Evolutionary conservation across 2,329 filamentous ascomycete species (phyloP).

Genomic region (Didymella lethalis): DNA sequence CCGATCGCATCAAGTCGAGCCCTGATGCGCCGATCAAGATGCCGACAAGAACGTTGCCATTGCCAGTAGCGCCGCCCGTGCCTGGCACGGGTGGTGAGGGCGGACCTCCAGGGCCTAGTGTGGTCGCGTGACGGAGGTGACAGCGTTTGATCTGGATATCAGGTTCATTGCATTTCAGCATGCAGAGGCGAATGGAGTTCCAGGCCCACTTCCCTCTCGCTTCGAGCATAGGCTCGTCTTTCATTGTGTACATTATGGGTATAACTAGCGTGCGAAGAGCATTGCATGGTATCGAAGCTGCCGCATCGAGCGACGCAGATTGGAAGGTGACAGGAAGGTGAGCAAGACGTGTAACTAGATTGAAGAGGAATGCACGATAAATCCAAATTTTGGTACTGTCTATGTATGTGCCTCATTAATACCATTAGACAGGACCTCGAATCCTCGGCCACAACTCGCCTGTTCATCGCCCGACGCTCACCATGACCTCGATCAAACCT

Average conservation of each 20-base stretch:
- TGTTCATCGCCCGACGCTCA: too few relatives aligned
- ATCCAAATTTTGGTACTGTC: background rate
- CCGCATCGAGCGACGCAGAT: slow-evolving; percentile 4
- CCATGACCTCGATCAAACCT: too few relatives aligned
- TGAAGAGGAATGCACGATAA: slow-evolving; percentile 16
- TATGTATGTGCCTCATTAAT: background rate
- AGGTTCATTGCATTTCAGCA: slow-evolving; percentile 12
- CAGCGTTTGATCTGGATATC: background rate
- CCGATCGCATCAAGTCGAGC: slow-evolving; percentile 68
- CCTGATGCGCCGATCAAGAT: slow-evolving; percentile 71
- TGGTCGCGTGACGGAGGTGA: slow-evolving; percentile 9
- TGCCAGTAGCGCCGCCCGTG: slow-evolving; percentile 30
- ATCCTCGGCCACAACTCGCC: too few relatives aligned
- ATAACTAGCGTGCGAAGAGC: slow-evolving; percentile 16
- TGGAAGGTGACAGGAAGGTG: background rate
- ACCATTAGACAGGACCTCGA: too few relatives aligned
- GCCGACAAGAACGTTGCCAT: slow-evolving; percentile 58
- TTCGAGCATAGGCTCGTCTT: slow-evolving; percentile 9
- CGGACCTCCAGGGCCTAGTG: slow-evolving; percentile 15
- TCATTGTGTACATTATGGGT: slow-evolving; percentile 23
- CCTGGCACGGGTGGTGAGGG: slow-evolving; percentile 24
- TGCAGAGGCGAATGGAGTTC: slow-evolving; percentile 26
- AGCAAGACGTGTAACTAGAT: slow-evolving; percentile 13
- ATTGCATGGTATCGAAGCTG: slow-evolving; percentile 3
- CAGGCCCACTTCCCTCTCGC: slow-evolving; percentile 22